phyloP scores from a whole-genome alignment of 768 basidiomycete genomes.

The Xerocomellus dryophilus region DNA sequence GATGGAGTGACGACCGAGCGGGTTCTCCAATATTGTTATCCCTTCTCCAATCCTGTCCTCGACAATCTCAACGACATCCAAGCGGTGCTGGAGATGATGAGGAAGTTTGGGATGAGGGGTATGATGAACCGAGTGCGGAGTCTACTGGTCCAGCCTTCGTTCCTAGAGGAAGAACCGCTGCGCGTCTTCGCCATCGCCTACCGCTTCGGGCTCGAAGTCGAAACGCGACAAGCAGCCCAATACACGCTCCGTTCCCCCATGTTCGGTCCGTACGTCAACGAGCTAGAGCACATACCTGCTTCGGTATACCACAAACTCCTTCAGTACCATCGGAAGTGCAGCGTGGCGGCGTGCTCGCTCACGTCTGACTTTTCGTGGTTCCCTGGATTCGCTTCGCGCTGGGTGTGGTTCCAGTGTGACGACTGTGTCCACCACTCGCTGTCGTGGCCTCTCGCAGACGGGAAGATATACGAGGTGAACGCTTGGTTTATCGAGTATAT shows the following conservation, averaged over 20 bases:
- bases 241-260: slow-evolving; percentile 36
- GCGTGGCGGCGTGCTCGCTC: slow-evolving; percentile 29
- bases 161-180: slow-evolving; percentile 32
- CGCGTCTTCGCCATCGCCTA: slow-evolving; percentile 41
- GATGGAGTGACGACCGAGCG: slow-evolving; percentile 30
- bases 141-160: slow-evolving; percentile 24
- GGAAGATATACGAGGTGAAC: slow-evolving; percentile 36
- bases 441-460: slow-evolving; percentile 34
- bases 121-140: slow-evolving; percentile 30
- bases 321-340: slow-evolving; percentile 36
- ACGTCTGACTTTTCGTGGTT: slow-evolving; percentile 38
- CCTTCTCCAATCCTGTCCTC: slow-evolving; percentile 33
- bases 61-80: slow-evolving; percentile 36
- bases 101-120: slow-evolving; percentile 39
- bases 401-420: slow-evolving; percentile 40
- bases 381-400: slow-evolving; percentile 35
- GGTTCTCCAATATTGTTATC: slow-evolving; percentile 38
- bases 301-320: slow-evolving; percentile 36
- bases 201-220: slow-evolving; percentile 34
- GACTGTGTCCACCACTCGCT: slow-evolving; percentile 34
- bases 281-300: slow-evolving; percentile 38
- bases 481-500: slow-evolving; percentile 36
- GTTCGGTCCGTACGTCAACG: slow-evolving; percentile 34
- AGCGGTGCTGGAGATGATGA: slow-evolving; percentile 34
- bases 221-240: slow-evolving; percentile 35